Percentiles rank a stretch among this genome's conserved stretches.
Conservation (phyloP, 2,329 filamentous ascomycete species). For the Botrytis squamosa region DNA sequence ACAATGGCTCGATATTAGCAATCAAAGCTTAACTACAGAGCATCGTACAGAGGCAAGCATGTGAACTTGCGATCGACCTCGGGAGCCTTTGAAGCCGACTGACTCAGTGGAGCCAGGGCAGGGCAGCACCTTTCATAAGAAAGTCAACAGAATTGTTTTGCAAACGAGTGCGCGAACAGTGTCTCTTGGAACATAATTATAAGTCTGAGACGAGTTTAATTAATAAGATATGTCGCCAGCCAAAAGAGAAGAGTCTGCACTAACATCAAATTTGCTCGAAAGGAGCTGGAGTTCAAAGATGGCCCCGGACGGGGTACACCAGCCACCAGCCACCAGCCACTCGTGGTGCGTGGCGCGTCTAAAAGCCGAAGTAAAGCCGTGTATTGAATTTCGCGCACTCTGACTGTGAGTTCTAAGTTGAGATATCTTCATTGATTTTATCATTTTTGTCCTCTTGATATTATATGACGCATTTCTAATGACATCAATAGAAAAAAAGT, state of each 20-base stretch:
- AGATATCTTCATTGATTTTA: not conserved
- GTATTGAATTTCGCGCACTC: not conserved
- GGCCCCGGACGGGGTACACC: not conserved
- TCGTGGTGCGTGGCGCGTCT: not conserved
- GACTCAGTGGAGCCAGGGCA: not conserved
- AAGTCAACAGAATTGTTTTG: not conserved
- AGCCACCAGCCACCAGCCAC: not conserved
- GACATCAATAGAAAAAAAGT: not conserved
- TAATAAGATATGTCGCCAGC: not conserved
- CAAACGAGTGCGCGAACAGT: not conserved
- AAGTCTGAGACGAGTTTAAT: not conserved
- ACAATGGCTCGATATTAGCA: not conserved
- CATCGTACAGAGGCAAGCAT: not conserved
- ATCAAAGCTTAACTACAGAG: not conserved
- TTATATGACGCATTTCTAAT: too few species aligned
- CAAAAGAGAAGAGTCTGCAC: not conserved
- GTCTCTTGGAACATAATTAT: not conserved
- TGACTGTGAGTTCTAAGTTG: not conserved
- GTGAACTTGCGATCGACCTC: not conserved
- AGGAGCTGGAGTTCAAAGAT: not conserved
- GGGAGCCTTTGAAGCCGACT: not conserved
- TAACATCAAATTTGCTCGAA: not conserved
- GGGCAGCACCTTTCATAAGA: not conserved
- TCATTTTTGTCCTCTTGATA: too few species aligned
- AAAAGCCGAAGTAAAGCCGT: not conserved